Conservation (phyloP, 2,329 filamentous ascomycete species). For the Aureobasidium subglaciale region DNA sequence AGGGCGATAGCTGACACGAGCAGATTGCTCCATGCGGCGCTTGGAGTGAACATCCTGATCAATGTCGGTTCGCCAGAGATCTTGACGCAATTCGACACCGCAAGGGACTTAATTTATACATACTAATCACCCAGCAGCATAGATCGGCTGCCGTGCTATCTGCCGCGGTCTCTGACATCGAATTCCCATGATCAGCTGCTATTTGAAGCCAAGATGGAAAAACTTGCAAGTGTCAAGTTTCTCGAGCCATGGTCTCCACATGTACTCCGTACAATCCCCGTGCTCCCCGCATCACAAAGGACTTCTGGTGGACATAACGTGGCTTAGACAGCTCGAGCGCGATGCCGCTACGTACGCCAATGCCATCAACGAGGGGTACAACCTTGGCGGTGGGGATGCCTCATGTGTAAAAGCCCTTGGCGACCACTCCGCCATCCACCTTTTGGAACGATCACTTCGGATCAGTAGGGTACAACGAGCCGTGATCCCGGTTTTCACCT, state of each 20-base stretch:
- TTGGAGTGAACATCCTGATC: not conserved
- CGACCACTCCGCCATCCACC: not conserved
- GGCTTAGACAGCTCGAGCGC: not conserved
- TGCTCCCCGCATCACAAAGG: not conserved
- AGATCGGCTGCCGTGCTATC: not conserved
- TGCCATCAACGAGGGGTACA: not conserved
- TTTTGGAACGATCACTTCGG: too few relatives aligned
- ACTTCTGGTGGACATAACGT: not conserved
- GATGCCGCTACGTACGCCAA: not conserved
- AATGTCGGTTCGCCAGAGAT: not conserved
- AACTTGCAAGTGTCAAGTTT: not conserved
- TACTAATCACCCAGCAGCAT: not conserved
- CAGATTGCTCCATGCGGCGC: not conserved
- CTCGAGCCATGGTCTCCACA: not conserved
- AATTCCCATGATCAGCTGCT: not conserved
- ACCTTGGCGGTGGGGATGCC: conserved; percentile 5
- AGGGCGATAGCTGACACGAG: not conserved
- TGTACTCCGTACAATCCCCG: not conserved
- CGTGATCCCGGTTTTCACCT: too few relatives aligned
- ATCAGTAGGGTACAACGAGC: too few relatives aligned
- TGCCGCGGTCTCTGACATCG: not conserved
- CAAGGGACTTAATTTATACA: not conserved
- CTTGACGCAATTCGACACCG: too few relatives aligned
- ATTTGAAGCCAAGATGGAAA: not conserved
- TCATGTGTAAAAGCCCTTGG: not conserved